Percentiles rank a stretch among this genome's conserved stretches.
Conservation (phyloP, 805 yeast genomes). For the Monosporozyma aerobia region DNA sequence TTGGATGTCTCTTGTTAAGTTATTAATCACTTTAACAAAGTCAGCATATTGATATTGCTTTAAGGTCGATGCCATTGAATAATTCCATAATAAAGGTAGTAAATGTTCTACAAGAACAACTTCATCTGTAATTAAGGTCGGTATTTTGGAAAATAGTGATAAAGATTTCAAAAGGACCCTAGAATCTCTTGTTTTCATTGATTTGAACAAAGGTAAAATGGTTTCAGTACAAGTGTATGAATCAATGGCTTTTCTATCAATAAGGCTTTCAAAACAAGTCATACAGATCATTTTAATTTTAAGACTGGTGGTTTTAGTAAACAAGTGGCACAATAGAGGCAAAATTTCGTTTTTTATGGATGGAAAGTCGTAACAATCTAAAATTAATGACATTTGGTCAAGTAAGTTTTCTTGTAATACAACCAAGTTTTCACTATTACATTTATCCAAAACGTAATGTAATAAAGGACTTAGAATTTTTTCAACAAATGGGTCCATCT, state of each 20-base stretch:
- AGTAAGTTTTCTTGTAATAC: slow-evolving; percentile 46
- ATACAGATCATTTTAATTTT: slow-evolving; percentile 67
- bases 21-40: slow-evolving; percentile 34
- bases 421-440: slow-evolving; percentile 16
- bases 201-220: slow-evolving; percentile 66
- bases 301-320: slow-evolving; percentile 76
- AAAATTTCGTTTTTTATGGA: slow-evolving; percentile 66
- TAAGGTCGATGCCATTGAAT: slow-evolving; percentile 40
- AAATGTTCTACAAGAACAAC: slow-evolving; percentile 42
- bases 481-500: slow-evolving; percentile 40
- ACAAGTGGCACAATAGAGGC: slow-evolving; percentile 62
- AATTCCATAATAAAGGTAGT: slow-evolving; percentile 43
- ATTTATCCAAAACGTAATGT: slow-evolving; percentile 18
- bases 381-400: slow-evolving; percentile 32
- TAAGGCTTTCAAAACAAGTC: slow-evolving; percentile 47
- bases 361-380: slow-evolving; percentile 51
- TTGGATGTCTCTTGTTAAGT: slow-evolving; percentile 38
- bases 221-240: slow-evolving; percentile 65
- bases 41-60: slow-evolving; percentile 34
- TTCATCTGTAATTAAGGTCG: slow-evolving; percentile 39
- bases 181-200: slow-evolving; percentile 69
- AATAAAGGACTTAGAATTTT: slow-evolving; percentile 23
- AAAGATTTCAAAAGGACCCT: slow-evolving; percentile 46
- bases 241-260: slow-evolving; percentile 56
- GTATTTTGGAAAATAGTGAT: slow-evolving; percentile 32